These are phyloP conservation scores for Paxillus involutus DNA, from an alignment of 768 basidiomycete species.

Conservation along the genomic window DNA sequence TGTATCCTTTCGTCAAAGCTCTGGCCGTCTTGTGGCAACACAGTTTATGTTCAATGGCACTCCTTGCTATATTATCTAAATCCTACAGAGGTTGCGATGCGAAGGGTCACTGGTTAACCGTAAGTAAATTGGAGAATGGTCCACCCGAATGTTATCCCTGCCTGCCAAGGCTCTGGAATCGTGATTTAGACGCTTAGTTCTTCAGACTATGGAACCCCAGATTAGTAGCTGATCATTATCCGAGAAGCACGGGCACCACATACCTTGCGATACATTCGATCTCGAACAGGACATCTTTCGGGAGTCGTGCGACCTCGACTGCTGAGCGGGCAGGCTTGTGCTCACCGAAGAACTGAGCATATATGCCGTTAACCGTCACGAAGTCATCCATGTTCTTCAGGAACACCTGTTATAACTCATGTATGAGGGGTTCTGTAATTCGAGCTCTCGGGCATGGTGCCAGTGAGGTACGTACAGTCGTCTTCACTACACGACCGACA, in stretches of 20 bases:
- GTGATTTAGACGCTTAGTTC: conserved; percentile 7
- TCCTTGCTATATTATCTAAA: background rate
- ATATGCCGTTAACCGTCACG: conserved; percentile 75
- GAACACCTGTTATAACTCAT: conserved; percentile 61
- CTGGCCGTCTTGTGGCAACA: background rate
- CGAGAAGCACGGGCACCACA: conserved; percentile 13
- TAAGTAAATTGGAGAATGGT: background rate
- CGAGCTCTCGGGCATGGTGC: background rate
- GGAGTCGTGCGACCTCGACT: conserved; percentile 86
- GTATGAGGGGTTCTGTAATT: background rate
- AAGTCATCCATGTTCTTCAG: conserved; percentile 94
- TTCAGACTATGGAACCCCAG: conserved; percentile 14
- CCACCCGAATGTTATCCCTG: no score
- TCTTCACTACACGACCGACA: conserved; percentile 83
- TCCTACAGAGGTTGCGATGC: background rate
- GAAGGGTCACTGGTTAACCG: background rate
- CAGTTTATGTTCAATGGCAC: no score
- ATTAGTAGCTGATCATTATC: background rate
- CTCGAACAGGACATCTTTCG: conserved; percentile 90
- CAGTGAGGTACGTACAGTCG: conserved; percentile 63
- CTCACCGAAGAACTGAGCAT: conserved; percentile 80
- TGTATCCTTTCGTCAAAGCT: no score
- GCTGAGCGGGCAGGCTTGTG: conserved; percentile 93
- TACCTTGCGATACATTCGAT: conserved; percentile 87
- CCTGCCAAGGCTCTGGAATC: background rate